These are phyloP conservation scores for Cryptococcus jaspeensis DNA, from an alignment of 1,284 basidiomycete genomes.

Conservation along the genomic window DNA sequence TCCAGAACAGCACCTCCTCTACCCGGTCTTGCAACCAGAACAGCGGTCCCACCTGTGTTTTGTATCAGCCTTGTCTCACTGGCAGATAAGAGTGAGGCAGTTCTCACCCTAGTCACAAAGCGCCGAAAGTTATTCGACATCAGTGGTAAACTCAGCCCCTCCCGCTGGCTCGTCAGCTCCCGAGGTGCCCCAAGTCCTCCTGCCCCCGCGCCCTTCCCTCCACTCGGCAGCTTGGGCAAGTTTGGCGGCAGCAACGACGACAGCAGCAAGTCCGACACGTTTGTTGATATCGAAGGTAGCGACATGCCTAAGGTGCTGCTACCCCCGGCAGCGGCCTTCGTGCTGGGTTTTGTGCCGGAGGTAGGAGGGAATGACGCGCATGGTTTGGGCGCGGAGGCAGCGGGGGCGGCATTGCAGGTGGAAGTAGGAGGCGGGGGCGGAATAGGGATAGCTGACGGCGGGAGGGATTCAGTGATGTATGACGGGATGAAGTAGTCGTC, in stretches of 20 bases:
- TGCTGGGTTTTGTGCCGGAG: neutral
- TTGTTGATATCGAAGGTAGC: conserved; percentile 27
- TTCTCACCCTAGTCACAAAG: conserved; percentile 45
- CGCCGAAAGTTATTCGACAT: conserved; percentile 50
- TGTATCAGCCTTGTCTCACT: neutral
- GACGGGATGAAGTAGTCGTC: conserved; percentile 1
- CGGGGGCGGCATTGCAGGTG: neutral
- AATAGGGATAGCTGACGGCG: conserved; percentile 14
- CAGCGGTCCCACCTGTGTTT: conserved; percentile 45
- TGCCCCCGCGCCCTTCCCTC: neutral
- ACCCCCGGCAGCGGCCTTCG: neutral
- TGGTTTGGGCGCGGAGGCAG: neutral
- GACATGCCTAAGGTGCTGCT: neutral
- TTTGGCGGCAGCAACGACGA: conserved; percentile 42
- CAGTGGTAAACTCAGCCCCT: conserved; percentile 42
- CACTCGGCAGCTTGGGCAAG: conserved; percentile 35
- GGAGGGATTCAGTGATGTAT: conserved; percentile 7
- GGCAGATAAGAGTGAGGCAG: neutral
- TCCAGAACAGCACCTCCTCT: conserved; percentile 52
- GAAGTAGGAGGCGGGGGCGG: conserved; percentile 2
- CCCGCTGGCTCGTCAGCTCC: conserved; percentile 44
- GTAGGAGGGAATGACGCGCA: conserved; percentile 13
- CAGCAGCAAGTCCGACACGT: conserved; percentile 46
- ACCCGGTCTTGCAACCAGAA: conserved; percentile 51
- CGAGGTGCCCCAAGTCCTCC: conserved; percentile 22